phyloP scores from a whole-genome alignment of 805 yeast genomes.

The Monosporozyma aerobia region DNA sequence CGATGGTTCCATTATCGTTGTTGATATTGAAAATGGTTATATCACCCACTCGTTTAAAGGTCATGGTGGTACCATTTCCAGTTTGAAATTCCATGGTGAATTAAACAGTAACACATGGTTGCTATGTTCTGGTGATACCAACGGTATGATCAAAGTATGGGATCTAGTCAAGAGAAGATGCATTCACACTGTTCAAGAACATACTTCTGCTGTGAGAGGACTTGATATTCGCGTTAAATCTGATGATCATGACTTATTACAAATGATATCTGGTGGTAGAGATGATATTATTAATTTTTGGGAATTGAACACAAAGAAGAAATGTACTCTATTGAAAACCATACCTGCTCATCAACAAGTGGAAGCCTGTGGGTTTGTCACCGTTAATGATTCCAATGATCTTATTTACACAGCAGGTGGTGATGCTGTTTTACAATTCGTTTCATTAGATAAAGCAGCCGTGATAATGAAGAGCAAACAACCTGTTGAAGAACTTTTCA shows the following conservation, averaged over 20 bases:
- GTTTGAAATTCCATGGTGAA: constrained; percentile 66
- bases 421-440: constrained; percentile 54
- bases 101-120: constrained; percentile 64
- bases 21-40: constrained; percentile 84
- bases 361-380: constrained; percentile 57
- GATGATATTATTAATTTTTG: constrained; percentile 54
- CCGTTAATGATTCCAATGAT: constrained; percentile 19
- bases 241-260: constrained; percentile 32
- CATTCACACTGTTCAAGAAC: constrained; percentile 57
- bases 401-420: constrained; percentile 71
- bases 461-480: constrained; percentile 33
- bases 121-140: constrained; percentile 64
- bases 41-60: constrained; percentile 88
- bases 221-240: constrained; percentile 42
- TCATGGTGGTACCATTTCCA: constrained; percentile 82
- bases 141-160: constrained; percentile 50
- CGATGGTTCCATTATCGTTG: constrained; percentile 83
- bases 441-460: constrained; percentile 46
- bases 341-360: constrained; percentile 66
- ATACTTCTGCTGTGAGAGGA: constrained; percentile 79
- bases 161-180: constrained; percentile 64
- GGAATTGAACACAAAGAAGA: constrained; percentile 44
- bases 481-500: constrained; percentile 67
- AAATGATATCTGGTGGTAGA: constrained; percentile 77
- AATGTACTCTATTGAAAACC: constrained; percentile 51